A percentile compares a stretch with the other conserved stretches of the same genome.
Conservation (phyloP, 2,329 filamentous ascomycete species). For the Fusarium tricinctum region DNA sequence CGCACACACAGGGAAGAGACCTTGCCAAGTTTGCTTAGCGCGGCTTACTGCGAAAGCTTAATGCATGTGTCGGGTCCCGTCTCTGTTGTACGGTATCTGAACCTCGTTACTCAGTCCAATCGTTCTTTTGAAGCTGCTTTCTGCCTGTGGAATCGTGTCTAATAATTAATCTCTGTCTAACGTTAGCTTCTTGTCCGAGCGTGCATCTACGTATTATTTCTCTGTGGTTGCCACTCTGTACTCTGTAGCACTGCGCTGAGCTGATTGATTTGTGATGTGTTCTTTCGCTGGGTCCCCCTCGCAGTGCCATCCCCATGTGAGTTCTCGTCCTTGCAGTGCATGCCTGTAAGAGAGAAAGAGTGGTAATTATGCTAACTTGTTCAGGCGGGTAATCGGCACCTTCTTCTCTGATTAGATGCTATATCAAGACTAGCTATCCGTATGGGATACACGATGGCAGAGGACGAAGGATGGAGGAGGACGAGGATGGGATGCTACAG, state of each 20-base stretch:
- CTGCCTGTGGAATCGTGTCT: constrained; percentile 4
- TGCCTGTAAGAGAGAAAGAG: not conserved
- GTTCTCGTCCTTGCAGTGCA: constrained; percentile 1
- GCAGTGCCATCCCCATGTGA: not conserved
- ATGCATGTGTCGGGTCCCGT: not conserved
- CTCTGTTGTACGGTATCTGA: not conserved
- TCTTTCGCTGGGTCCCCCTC: not conserved
- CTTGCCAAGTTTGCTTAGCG: not conserved
- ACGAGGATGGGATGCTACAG: not conserved
- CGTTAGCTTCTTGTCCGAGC: constrained; percentile 6
- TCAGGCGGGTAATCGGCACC: not conserved
- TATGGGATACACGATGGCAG: no score
- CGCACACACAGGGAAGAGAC: not conserved
- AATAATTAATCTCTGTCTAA: not conserved
- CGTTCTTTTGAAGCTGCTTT: not conserved
- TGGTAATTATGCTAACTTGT: no score
- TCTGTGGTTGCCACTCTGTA: not conserved
- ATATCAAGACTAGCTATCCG: not conserved
- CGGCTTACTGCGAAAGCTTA: not conserved
- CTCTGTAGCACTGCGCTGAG: not conserved
- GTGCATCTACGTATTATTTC: constrained; percentile 9
- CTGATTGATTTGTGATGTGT: no score
- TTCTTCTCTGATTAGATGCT: not conserved
- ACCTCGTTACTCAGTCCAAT: not conserved
- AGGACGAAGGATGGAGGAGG: not conserved